These are phyloP conservation scores for Plasmodium fragile DNA, from an alignment of 169 alveolate species.

Conservation along the genomic window DNA sequence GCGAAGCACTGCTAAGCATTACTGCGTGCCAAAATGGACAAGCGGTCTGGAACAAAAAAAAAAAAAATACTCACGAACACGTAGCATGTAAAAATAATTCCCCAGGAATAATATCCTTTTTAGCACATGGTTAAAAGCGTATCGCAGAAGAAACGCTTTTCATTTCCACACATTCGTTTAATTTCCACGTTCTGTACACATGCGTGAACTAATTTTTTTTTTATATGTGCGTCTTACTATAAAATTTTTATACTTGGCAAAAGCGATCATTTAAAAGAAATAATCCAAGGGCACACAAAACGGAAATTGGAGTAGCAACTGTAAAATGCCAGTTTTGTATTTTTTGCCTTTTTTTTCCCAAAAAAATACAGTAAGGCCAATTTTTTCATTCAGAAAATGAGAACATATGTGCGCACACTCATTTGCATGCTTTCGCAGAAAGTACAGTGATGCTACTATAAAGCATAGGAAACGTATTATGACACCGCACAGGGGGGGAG, in stretches of 20 bases:
- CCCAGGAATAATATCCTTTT: background rate
- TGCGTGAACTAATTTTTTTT: constrained; percentile 8
- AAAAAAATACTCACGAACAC: background rate
- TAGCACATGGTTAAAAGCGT: background rate
- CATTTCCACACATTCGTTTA: constrained; percentile 9
- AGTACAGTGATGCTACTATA: background rate
- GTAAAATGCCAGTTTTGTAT: background rate
- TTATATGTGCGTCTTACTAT: background rate
- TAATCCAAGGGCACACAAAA: background rate
- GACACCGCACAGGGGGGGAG: background rate
- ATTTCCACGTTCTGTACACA: constrained; percentile 1
- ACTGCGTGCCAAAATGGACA: constrained; percentile 8
- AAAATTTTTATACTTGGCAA: background rate
- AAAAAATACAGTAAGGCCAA: background rate
- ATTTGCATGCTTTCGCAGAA: background rate
- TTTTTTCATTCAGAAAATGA: background rate
- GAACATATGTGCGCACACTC: background rate
- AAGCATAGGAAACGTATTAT: background rate
- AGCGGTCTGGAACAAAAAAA: background rate
- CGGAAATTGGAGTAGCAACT: background rate
- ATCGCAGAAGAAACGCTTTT: background rate
- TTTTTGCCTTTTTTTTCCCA: background rate
- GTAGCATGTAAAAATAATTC: background rate
- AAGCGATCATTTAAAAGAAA: background rate
- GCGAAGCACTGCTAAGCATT: background rate